Evolutionary conservation across 139 green algal genomes (phyloP).

Genomic region (Pedinophyceae sp.): DNA sequence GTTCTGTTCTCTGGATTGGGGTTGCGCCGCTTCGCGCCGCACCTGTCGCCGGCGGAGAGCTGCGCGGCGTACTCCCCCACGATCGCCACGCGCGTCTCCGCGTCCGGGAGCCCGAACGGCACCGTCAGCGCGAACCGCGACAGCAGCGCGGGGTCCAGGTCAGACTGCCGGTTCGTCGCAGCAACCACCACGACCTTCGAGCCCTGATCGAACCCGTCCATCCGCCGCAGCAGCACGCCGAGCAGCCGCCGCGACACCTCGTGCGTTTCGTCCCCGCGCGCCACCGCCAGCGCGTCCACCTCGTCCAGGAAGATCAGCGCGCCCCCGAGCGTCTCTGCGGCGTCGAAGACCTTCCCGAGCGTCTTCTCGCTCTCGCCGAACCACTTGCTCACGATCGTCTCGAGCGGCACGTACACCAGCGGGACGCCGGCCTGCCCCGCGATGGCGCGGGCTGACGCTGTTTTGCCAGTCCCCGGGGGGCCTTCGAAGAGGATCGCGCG

Average conservation of each 20-base stretch:
- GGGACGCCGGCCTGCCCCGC: conserved; percentile 1
- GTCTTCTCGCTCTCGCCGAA: conserved; percentile 11
- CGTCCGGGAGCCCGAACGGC: conserved; percentile 8
- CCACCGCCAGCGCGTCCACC: conserved; percentile 5
- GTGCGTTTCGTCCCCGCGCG: conserved; percentile 1
- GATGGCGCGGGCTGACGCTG: conserved; percentile 3
- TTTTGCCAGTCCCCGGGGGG: conserved; percentile 8
- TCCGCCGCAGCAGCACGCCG: conserved; percentile 7
- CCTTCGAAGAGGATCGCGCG: conserved; percentile 7
- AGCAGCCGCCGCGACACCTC: conserved; percentile 4
- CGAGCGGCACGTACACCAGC: conserved; percentile 9
- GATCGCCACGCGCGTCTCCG: not conserved
- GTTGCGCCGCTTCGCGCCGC: too few species aligned
- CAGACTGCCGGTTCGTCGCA: conserved; percentile 9
- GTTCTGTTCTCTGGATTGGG: too few species aligned
- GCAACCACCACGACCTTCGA: conserved; percentile 3
- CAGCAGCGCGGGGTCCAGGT: conserved; percentile 10
- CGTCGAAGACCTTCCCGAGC: not conserved
- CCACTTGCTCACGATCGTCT: conserved; percentile 7
- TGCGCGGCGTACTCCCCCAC: conserved; percentile 5
- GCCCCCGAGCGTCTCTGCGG: not conserved
- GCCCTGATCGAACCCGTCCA: conserved; percentile 6
- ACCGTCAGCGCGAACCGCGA: conserved; percentile 5
- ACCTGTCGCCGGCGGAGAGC: not conserved
- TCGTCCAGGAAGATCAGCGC: conserved; percentile 7